These are phyloP conservation scores for Sphenostylis stenocarpa DNA, from an alignment of 306 rosid species.

Conservation along the genomic window DNA sequence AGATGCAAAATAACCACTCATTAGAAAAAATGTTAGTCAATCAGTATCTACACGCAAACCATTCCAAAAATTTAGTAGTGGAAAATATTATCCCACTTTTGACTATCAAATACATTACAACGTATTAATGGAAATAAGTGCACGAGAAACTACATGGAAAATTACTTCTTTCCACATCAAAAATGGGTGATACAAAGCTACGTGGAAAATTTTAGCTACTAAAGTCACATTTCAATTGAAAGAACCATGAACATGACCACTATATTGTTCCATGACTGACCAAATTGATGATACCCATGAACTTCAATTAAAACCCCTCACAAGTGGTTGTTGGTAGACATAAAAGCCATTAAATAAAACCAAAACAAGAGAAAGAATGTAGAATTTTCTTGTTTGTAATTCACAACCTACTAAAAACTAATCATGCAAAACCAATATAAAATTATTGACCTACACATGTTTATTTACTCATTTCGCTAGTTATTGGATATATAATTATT, in stretches of 20 bases:
- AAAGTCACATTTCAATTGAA: not conserved
- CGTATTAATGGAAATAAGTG: not conserved
- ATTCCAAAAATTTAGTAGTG: conserved; percentile 10
- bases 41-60: not conserved
- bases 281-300: conserved; percentile 12
- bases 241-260: not conserved
- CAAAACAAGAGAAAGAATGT: not conserved
- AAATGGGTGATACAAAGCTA: not conserved
- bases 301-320: not conserved
- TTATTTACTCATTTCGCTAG: no score
- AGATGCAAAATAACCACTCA: not conserved
- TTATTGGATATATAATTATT: not conserved
- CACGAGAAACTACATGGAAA: conserved; percentile 34
- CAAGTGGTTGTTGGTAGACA: not conserved
- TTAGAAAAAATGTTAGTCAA: not conserved
- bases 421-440: no score
- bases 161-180: not conserved
- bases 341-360: not conserved
- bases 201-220: not conserved
- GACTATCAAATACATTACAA: conserved; percentile 24
- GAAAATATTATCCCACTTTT: conserved; percentile 32
- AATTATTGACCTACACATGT: no score
- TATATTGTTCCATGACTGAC: not conserved
- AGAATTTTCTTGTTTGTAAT: not conserved
- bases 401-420: no score